Base-by-base conservation (phyloP, 306 rosid genomes). In the Aeschynomene evenia region DNA sequence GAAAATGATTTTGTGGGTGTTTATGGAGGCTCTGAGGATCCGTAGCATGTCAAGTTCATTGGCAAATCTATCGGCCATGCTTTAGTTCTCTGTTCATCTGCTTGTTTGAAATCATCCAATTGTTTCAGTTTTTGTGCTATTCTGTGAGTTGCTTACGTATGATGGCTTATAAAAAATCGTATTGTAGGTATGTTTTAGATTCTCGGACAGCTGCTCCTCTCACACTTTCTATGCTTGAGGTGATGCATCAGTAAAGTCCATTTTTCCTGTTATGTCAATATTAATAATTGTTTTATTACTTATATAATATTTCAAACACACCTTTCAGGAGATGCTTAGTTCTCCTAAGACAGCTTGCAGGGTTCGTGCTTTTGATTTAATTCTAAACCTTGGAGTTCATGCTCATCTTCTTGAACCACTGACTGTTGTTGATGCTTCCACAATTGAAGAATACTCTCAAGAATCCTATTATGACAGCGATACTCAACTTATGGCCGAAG, bases 361-460 rank as follows among this genome's bases (percentile, higher is more conserved):
- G 86, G 80, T 83, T 83, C 95, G 97, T 71, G 97, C 96, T 78
- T 95, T 95, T 82, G 97, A 95, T 86, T 83, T 95, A 81, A 89
- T 95, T 81, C 84, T 95, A 78, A 95, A 95, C 85, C 96, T 95
- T 71, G 99, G 96, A 36, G 97, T 95, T 84, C 99, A 95, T 89
- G 97, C 91, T 78, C 97, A 91, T 86, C 86, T 95, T 50, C 82
- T 95, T 73, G 96, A 89, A 85, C 97, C 97, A 8, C 81, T 95
- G 69, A 46, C 82, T 59, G 80, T 76, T n/a, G 89, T 86, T 22
- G 85, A 74, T 36, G 79, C 82, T 75, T 82, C 97, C 63, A 57
- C 84, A 45, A 87, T 95, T 67, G 97, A 91, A 74, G 97, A 91
- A 66, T 91, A 81, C 80, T 78, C 99, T 71, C 87, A 80, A 80